A percentile compares a stretch with the other conserved stretches of the same genome.
These are phyloP conservation scores for Polyporus arcularius DNA, from an alignment of 768 basidiomycete genomes.

Conservation along the genomic window DNA sequence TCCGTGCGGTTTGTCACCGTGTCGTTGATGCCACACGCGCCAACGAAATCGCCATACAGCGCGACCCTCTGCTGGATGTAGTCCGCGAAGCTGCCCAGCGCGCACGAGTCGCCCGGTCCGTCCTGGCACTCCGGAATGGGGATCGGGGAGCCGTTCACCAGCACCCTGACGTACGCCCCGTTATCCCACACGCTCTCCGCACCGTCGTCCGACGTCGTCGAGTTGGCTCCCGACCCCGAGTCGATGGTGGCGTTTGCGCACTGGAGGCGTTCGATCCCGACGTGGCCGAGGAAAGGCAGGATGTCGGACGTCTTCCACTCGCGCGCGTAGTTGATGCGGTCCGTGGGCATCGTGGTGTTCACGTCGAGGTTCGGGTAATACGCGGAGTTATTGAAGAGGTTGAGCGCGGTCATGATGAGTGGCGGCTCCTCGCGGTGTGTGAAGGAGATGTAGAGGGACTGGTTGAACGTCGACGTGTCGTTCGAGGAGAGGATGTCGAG, in stretches of 20 bases:
- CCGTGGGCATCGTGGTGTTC: constrained; percentile 24
- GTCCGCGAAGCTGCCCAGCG: constrained; percentile 9
- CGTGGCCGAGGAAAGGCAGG: constrained; percentile 19
- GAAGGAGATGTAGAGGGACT: constrained; percentile 23
- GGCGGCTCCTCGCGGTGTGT: constrained; percentile 24
- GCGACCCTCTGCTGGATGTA: constrained; percentile 10
- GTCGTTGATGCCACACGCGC: constrained; percentile 19
- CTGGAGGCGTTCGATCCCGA: constrained; percentile 16
- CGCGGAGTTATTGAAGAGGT: constrained; percentile 24
- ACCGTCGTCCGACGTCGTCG: not conserved
- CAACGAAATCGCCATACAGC: constrained; percentile 15
- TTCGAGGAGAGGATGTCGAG: constrained; percentile 19
- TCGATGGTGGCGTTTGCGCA: constrained; percentile 9
- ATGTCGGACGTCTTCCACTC: constrained; percentile 20
- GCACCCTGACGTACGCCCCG: constrained; percentile 13
- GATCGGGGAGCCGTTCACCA: constrained; percentile 19
- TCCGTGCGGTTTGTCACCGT: constrained; percentile 17
- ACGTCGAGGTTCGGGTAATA: constrained; percentile 19
- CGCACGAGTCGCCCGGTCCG: constrained; percentile 15
- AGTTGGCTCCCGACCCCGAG: not conserved
- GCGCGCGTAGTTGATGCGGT: constrained; percentile 22
- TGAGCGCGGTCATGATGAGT: constrained; percentile 23
- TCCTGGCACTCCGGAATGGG: constrained; percentile 18
- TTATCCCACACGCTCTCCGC: not conserved
- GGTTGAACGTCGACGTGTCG: constrained; percentile 14